Conservation (phyloP, 176 grass and related monocot species). For the Eragrostis nindensis region DNA sequence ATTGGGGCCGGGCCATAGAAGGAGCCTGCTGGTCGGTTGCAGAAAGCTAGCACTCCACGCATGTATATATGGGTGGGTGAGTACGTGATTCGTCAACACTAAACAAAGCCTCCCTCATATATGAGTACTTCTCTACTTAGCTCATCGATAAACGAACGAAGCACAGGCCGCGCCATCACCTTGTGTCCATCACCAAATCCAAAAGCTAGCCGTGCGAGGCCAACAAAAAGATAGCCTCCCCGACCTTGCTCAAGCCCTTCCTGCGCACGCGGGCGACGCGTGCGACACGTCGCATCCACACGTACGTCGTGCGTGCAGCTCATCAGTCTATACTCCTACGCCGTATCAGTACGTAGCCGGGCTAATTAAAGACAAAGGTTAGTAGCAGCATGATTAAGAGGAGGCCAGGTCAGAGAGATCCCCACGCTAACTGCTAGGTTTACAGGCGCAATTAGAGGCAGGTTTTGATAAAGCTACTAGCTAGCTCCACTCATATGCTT, state of each 20-base stretch:
- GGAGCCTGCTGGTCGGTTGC: not conserved
- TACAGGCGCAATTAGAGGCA: not conserved
- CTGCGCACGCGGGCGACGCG: too few species aligned
- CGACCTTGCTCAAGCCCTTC: too few species aligned
- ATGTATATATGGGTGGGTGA: not conserved
- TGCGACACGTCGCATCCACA: too few species aligned
- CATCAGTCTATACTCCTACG: not conserved
- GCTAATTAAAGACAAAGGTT: not conserved
- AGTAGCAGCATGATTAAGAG: not conserved
- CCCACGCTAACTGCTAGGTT: not conserved
- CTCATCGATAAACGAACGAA: not conserved
- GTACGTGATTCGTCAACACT: not conserved
- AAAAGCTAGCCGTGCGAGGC: not conserved
- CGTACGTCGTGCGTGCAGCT: not conserved
- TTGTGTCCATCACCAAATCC: constrained; percentile 21
- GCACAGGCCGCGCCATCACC: constrained; percentile 3
- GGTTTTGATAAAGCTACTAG: not conserved
- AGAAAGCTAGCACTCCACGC: not conserved
- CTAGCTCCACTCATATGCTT: not conserved
- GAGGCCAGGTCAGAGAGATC: not conserved
- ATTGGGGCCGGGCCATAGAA: not conserved
- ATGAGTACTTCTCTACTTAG: not conserved
- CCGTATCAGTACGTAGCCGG: not conserved
- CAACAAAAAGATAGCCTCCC: not conserved
- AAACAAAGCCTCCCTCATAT: not conserved